Conservation (phyloP, 2,329 filamentous ascomycete species). For the Tolypocladium endophyticum region DNA sequence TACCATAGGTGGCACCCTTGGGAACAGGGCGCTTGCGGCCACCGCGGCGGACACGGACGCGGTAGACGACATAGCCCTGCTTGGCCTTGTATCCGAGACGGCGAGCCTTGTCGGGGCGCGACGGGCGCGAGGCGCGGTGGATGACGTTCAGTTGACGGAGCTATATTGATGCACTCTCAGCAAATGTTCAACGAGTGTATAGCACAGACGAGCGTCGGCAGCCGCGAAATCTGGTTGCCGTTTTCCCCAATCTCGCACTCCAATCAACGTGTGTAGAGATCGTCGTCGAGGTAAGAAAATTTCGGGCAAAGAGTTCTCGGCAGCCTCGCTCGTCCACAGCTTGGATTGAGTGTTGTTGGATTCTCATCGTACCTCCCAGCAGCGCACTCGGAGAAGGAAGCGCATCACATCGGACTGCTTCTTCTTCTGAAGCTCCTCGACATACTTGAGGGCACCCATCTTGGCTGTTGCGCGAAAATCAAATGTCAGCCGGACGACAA, state of each 20-base stretch:
- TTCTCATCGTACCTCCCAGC: slow-evolving; percentile 89
- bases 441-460: slow-evolving; percentile 99
- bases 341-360: slow-evolving; percentile 20
- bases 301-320: not conserved
- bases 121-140: slow-evolving; percentile 96
- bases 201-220: slow-evolving; percentile 39
- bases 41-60: slow-evolving; percentile 94
- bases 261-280: not conserved
- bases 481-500: not conserved
- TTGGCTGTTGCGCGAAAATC: slow-evolving; percentile 36
- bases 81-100: slow-evolving; percentile 99
- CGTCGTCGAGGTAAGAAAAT: slow-evolving; percentile 5
- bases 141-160: slow-evolving; percentile 99
- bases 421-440: slow-evolving; percentile 99
- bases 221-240: not conserved
- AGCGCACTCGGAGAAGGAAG: slow-evolving; percentile 99
- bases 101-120: slow-evolving; percentile 98
- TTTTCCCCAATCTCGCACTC: not conserved
- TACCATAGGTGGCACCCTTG: slow-evolving; percentile 99
- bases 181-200: slow-evolving; percentile 99
- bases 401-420: slow-evolving; percentile 99
- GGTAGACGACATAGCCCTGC: slow-evolving; percentile 99
- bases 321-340: slow-evolving; percentile 22
- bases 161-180: slow-evolving; percentile 99
- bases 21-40: slow-evolving; percentile 93